Base-by-base conservation (phyloP, 164 flowering plant genomes). In the Vitis vinifera region DNA sequence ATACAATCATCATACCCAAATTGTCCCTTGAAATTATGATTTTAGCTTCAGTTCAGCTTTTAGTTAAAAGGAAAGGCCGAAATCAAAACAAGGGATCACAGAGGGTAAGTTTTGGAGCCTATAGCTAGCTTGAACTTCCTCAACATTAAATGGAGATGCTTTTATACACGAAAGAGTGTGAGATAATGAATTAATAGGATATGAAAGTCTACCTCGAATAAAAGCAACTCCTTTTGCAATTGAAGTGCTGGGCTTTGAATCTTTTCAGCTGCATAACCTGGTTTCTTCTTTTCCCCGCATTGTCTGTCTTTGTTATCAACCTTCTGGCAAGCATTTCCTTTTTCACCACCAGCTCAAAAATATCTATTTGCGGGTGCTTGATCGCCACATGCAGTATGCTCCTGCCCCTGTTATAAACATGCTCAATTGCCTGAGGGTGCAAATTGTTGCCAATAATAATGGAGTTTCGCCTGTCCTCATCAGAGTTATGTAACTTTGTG, bases 351-450 rank as follows among this genome's bases (percentile, higher is more conserved):
- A 29, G 27, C 4, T 51, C 17, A 19, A 57, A 65, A 2, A 76
- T 50, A 17, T 65, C 53, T 3, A 3, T 2, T 7, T 61, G 72
- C 0, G 73, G 62, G 50, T 72, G 17, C 65, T 44, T 44, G 9
- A 76, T 65, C 4, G 67, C 73, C 4, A 76, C 37, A 50, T 72
- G 76, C 31, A 76, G 9, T 13, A 72, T 49, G 55, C 59, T 71
- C 51, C 37, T 30, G 1, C 66, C 72, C 5, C 44, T 7, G 1
- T 44, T 0, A 30, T 23, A 49, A 1, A 64, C 31, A 14, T 72
- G 59, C 13, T 72, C 73, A 9, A 72, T 19, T 1, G 76, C 68
- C 23, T 68, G 70, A 49, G 79, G 27, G 27, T 23, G 27, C 27
- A 27, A 0, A 19, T 59, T 0, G 76, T 56, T 47, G 79, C 76